These are phyloP conservation scores for Marasmius oreades DNA, from an alignment of 1,284 basidiomycete species.

Conservation along the genomic window DNA sequence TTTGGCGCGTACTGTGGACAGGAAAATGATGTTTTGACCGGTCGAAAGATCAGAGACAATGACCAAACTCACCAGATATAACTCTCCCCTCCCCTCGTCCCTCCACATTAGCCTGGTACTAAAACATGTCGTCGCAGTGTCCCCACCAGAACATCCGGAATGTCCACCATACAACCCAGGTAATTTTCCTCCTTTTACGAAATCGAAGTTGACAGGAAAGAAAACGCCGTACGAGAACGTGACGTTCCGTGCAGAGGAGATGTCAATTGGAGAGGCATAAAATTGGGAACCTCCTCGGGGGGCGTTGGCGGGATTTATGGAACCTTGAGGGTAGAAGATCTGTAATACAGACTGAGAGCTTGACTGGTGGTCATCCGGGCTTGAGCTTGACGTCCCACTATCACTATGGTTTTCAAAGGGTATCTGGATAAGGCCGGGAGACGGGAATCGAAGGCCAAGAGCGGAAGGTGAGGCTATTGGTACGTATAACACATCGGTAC, in stretches of 20 bases:
- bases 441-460: conserved; percentile 12
- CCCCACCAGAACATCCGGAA: conserved; percentile 63
- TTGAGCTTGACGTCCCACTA: not conserved
- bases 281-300: conserved; percentile 69
- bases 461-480: conserved; percentile 19
- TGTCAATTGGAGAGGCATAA: conserved; percentile 57
- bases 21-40: conserved; percentile 5
- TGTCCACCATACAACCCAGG: conserved; percentile 73
- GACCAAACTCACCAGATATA: conserved; percentile 59
- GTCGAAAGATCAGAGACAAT: not conserved
- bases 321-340: conserved; percentile 59
- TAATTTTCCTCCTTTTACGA: conserved; percentile 67
- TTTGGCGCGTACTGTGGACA: conserved; percentile 61
- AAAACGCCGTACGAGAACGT: conserved; percentile 61
- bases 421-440: not conserved
- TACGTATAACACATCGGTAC: too few relatives aligned
- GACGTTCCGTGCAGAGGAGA: conserved; percentile 46
- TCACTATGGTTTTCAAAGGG: not conserved
- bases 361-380: not conserved
- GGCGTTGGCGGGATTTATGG: conserved; percentile 55
- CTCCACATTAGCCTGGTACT: conserved; percentile 79
- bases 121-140: conserved; percentile 60
- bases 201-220: conserved; percentile 63
- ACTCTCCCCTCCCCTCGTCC: conserved; percentile 53
- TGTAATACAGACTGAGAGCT: conserved; percentile 38